These are phyloP conservation scores for Pulicaria dysenterica DNA, from an alignment of 129 eudicot genomes.

Conservation along the genomic window DNA sequence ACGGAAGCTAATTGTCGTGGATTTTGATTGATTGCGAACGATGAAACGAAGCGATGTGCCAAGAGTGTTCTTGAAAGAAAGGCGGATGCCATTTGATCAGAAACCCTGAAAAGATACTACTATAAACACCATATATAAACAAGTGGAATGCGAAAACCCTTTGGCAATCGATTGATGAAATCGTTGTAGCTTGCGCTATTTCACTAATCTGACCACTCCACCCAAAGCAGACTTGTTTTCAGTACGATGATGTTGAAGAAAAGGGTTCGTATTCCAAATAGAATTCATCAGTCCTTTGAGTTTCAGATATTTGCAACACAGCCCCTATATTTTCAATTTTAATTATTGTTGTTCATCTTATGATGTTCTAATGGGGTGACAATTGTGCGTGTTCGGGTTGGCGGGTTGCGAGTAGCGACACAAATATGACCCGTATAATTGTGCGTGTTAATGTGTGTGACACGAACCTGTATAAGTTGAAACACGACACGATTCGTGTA, in stretches of 20 bases:
- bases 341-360: not conserved
- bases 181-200: not conserved
- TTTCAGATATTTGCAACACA: not conserved
- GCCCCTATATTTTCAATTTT: conserved; percentile 16
- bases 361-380: too few species aligned
- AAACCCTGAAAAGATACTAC: conserved; percentile 20
- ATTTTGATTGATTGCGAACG: conserved; percentile 25
- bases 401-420: too few species aligned
- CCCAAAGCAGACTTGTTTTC: conserved; percentile 20
- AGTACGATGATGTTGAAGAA: conserved; percentile 27
- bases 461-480: too few species aligned
- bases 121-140: conserved; percentile 24
- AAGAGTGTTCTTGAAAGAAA: conserved; percentile 50
- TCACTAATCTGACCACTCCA: conserved; percentile 30
- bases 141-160: not conserved
- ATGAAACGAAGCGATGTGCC: conserved; percentile 40
- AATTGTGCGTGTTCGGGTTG: too few species aligned
- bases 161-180: conserved; percentile 2
- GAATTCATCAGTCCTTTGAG: not conserved
- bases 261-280: conserved; percentile 22
- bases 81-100: conserved; percentile 57
- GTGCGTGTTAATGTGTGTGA: too few species aligned
- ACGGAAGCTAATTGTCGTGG: conserved; percentile 33
- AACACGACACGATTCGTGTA: too few species aligned
- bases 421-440: too few species aligned